Conservation (phyloP, 176 grass and related monocot species). For the sorghum (Sorghum bicolor) region DNA sequence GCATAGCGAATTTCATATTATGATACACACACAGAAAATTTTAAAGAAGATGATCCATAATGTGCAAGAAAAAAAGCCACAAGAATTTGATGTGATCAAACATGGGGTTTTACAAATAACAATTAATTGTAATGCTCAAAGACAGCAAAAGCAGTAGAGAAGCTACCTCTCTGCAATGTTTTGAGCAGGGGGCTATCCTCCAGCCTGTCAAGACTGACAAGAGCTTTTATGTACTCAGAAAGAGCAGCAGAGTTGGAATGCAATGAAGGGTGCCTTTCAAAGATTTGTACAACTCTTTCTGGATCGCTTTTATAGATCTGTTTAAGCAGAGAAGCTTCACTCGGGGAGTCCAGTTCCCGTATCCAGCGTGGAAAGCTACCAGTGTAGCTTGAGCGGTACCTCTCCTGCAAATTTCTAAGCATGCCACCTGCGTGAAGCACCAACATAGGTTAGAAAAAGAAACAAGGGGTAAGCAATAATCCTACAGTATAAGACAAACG, state of each 20-base stretch:
- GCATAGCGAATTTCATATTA: slow-evolving; percentile 22
- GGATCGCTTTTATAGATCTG: slow-evolving; percentile 76
- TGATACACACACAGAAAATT: neutral
- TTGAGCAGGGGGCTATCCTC: slow-evolving; percentile 72
- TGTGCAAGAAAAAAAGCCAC: neutral
- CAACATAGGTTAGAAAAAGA: neutral
- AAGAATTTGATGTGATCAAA: neutral
- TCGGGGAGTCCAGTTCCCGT: slow-evolving; percentile 46
- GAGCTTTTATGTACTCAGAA: slow-evolving; percentile 83
- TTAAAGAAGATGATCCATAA: neutral
- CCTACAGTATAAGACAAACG: neutral
- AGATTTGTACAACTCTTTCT: slow-evolving; percentile 80
- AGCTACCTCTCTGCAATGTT: slow-evolving; percentile 84
- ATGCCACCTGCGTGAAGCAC: slow-evolving; percentile 39
- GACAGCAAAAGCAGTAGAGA: neutral
- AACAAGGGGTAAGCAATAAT: neutral
- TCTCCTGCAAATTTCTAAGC: slow-evolving; percentile 56
- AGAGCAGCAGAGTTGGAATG: slow-evolving; percentile 77
- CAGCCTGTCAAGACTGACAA: slow-evolving; percentile 72
- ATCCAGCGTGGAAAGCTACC: slow-evolving; percentile 65
- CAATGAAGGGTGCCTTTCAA: slow-evolving; percentile 78
- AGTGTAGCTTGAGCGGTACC: slow-evolving; percentile 75
- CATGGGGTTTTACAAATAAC: neutral
- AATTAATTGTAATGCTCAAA: neutral
- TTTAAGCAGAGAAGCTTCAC: slow-evolving; percentile 59